A percentile compares a stretch with the other conserved stretches of the same genome.
These are phyloP conservation scores for Diaporthe amygdali DNA, from an alignment of 2,329 filamentous ascomycete species.

Conservation along the genomic window DNA sequence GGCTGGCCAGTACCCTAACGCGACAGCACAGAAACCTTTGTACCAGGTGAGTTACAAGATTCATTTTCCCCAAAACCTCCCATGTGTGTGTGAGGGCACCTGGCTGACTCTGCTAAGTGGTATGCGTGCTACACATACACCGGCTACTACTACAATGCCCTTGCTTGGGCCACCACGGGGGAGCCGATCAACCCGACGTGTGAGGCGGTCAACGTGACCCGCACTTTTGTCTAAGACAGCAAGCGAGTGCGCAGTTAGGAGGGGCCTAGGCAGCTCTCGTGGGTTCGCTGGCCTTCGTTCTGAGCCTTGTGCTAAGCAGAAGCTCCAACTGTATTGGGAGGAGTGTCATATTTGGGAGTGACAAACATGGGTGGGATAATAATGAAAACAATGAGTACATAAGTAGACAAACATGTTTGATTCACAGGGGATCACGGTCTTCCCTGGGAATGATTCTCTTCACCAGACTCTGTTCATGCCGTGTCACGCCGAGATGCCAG, in stretches of 20 bases:
- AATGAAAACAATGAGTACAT: background rate
- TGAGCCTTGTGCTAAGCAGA: background rate
- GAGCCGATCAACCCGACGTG: conserved; percentile 43
- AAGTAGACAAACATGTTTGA: background rate
- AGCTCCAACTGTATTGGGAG: too few species aligned
- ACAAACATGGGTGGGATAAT: background rate
- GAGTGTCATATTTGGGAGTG: background rate
- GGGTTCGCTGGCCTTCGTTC: background rate
- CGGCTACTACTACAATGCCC: conserved; percentile 40
- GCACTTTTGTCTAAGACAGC: conserved; percentile 20
- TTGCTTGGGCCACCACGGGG: conserved; percentile 36
- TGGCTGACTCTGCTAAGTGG: conserved; percentile 32
- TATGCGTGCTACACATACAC: conserved; percentile 39
- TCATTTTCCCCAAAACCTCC: background rate
- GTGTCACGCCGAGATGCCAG: background rate
- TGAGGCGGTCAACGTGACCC: conserved; percentile 36
- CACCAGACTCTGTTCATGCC: background rate
- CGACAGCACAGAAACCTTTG: conserved; percentile 26
- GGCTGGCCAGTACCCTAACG: conserved; percentile 27
- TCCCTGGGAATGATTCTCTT: background rate
- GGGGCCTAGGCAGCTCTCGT: background rate
- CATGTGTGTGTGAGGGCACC: background rate
- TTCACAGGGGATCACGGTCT: background rate
- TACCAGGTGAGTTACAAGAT: conserved; percentile 33
- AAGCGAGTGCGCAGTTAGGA: background rate